These are phyloP conservation scores for Phytophthora megakarya DNA, from an alignment of 352 stramenopile genomes.

Conservation along the genomic window DNA sequence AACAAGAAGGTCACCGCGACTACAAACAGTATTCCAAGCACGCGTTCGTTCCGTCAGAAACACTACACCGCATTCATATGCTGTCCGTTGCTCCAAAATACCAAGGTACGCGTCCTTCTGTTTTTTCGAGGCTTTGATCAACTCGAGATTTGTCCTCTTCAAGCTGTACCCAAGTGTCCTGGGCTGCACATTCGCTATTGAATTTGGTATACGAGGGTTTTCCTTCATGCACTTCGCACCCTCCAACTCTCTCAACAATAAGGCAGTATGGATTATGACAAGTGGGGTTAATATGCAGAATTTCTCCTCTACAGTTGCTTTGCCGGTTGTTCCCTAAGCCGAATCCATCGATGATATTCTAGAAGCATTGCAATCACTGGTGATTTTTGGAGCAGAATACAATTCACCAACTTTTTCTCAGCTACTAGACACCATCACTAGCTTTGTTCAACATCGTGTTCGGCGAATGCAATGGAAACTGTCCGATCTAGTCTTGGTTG, in stretches of 20 bases:
- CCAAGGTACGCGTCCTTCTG: no score
- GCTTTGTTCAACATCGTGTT: not conserved
- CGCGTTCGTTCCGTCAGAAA: conserved; percentile 2
- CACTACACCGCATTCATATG: not conserved
- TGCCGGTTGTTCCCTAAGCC: not conserved
- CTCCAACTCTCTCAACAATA: not conserved
- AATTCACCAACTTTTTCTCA: not conserved
- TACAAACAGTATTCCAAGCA: not conserved
- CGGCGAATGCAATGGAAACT: conserved; percentile 1
- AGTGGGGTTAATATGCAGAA: conserved; percentile 22
- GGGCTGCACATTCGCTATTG: conserved; percentile 5
- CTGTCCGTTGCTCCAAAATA: not conserved
- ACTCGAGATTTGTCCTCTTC: conserved; percentile 9
- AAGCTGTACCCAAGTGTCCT: conserved; percentile 17
- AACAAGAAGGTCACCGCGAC: not conserved
- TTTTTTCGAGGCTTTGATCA: conserved; percentile 11
- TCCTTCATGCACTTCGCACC: conserved; percentile 12
- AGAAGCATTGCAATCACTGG: conserved; percentile 1
- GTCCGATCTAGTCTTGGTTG: not conserved
- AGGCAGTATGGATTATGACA: conserved; percentile 5
- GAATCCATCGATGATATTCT: no score
- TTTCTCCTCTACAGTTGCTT: conserved; percentile 3
- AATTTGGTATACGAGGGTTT: conserved; percentile 10
- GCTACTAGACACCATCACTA: not conserved
- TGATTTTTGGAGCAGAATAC: not conserved